Evolutionary conservation across 1,284 basidiomycete genomes (phyloP).

Genomic region (Tausonia pullulans): DNA sequence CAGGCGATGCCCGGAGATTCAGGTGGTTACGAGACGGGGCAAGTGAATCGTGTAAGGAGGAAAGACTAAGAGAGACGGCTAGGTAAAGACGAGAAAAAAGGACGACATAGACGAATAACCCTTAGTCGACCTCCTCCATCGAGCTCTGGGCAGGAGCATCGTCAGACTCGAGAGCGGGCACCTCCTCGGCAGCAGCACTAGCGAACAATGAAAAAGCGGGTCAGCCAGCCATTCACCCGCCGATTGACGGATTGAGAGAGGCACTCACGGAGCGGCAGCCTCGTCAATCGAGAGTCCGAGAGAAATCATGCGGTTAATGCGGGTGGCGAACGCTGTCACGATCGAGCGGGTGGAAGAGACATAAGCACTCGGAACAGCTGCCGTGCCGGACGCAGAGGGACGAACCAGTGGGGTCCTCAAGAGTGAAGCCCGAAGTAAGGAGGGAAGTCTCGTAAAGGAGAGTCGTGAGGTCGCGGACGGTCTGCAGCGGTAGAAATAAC

Average conservation of each 20-base stretch:
- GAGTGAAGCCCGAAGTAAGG: conserved; percentile 81
- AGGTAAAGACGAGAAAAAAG: background rate
- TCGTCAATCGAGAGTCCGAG: conserved; percentile 45
- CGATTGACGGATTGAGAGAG: conserved; percentile 21
- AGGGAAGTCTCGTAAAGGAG: conserved; percentile 95
- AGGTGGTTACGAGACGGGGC: too few relatives aligned
- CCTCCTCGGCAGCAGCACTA: conserved; percentile 18
- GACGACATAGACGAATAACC: background rate
- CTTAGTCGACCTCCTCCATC: conserved; percentile 16
- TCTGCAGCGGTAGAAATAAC: conserved; percentile 27
- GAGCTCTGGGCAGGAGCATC: background rate
- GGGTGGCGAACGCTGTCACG: conserved; percentile 71
- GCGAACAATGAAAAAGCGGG: conserved; percentile 5
- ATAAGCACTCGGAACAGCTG: too few relatives aligned
- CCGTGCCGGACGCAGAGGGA: too few relatives aligned
- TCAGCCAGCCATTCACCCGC: too few relatives aligned
- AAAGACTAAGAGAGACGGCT: background rate
- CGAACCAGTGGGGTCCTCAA: conserved; percentile 64
- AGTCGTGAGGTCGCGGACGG: conserved; percentile 89
- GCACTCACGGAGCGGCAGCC: conserved; percentile 22
- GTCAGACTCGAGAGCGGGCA: conserved; percentile 6
- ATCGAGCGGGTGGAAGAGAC: too few relatives aligned
- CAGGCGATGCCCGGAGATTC: too few relatives aligned
- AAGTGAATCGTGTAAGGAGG: too few relatives aligned
- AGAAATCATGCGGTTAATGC: conserved; percentile 95